Evolutionary conservation across 2,329 filamentous ascomycete genomes (phyloP).

Genomic region (Nigrospora sphaerica): DNA sequence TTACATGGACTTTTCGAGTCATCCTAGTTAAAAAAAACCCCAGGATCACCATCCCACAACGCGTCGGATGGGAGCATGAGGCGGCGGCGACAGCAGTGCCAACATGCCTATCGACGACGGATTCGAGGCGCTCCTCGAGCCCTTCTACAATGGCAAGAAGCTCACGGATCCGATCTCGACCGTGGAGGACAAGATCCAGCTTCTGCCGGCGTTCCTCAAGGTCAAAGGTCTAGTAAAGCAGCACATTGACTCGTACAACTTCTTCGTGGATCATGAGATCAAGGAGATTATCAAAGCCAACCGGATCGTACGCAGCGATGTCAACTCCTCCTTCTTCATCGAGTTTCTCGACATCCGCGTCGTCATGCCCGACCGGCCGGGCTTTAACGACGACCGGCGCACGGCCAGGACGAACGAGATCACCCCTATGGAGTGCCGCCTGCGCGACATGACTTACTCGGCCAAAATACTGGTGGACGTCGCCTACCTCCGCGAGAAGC

Average conservation of each 20-base stretch:
- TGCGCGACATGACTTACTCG: constrained; percentile 96
- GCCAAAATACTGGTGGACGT: constrained; percentile 92
- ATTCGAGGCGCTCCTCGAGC: constrained; percentile 60
- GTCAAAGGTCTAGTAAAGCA: constrained; percentile 96
- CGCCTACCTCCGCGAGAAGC: constrained; percentile 76
- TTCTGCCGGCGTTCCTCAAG: constrained; percentile 94
- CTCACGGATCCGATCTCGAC: constrained; percentile 58
- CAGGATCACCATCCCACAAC: too few species aligned
- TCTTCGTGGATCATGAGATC: constrained; percentile 92
- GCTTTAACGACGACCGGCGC: constrained; percentile 60
- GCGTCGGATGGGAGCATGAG: too few species aligned
- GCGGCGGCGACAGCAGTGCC: background rate
- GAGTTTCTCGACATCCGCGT: constrained; percentile 91
- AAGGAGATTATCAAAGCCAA: constrained; percentile 96
- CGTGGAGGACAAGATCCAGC: constrained; percentile 87
- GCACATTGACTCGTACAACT: constrained; percentile 98
- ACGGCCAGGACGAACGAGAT: constrained; percentile 57
- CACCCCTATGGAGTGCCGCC: constrained; percentile 90
- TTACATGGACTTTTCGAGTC: too few species aligned
- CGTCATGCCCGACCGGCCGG: constrained; percentile 70
- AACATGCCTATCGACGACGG: constrained; percentile 43
- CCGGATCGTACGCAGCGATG: constrained; percentile 80
- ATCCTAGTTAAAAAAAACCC: too few species aligned
- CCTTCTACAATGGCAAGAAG: constrained; percentile 62
- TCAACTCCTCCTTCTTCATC: constrained; percentile 87